Base-by-base conservation (phyloP, 441 rosid species). In the Eugenia klotzschiana region DNA sequence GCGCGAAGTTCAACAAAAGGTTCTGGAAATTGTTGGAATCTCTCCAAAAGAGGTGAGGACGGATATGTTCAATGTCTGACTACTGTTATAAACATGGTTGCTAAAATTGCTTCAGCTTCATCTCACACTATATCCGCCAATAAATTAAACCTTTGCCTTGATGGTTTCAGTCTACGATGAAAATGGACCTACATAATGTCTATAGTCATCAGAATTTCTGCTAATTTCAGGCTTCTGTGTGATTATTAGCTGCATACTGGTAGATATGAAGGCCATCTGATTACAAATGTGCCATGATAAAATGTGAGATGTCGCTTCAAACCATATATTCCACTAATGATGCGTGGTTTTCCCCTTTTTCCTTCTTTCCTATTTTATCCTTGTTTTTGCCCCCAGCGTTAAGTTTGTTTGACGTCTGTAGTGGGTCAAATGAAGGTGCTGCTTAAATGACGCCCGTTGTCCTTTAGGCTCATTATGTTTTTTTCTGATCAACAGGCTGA, bases 1-100 rank as follows among this genome's bases (percentile, higher is more conserved):
- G 86, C 95, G 98, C 8, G 96, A 93, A 80, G 84, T 95, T 82
- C 99, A 96, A 87, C 92, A 95, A 89, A 95, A 93, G 91, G 96
- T 96, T 74, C 84, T 95, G 86, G 94, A 93, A 89, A 93, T 91
- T 86, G 87, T 95, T 87, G 98, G 99, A 83, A 91, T 96, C 86
- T 89, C 96, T 26, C 87, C 84, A 22, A 94, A 94, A 80, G 90
- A 96, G 93, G 98, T 95, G 85, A 93, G 88, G 33, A 80, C 50
- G 18, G 46, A 64, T 33, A 33, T 33, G 14, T 64, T 64, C 74
- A 2, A 33, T 64, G 23, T 64, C 43, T 64, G 18, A 18, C 74
- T 33, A 18, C 43, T 1, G 8, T 33, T 64, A 33, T 2, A 18
- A 33, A 33, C n/a, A 64, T 9, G 12, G 25, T 64, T 64, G 74